A percentile compares a stretch with the other conserved stretches of the same genome.
Conservation (phyloP, 2,329 filamentous ascomycete species). For the Botrytis hyacinthi region DNA sequence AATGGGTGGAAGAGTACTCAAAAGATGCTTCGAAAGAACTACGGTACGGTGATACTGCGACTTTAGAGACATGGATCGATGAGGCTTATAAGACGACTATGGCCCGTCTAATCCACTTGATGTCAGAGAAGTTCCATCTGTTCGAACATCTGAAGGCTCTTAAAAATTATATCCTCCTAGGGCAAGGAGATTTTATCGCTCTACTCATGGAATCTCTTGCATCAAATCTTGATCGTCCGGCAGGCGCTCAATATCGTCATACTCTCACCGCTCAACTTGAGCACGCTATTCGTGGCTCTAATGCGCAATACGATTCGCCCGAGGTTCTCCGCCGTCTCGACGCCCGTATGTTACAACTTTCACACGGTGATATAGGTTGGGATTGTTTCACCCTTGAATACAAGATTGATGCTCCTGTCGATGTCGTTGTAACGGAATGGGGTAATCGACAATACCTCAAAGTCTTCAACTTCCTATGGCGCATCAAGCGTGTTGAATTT, state of each 20-base stretch:
- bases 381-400: constrained; percentile 99
- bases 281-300: constrained; percentile 94
- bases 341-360: constrained; percentile 96
- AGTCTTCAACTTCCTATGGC: constrained; percentile 98
- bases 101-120: constrained; percentile 87
- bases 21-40: constrained; percentile 90
- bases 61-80: constrained; percentile 88
- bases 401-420: constrained; percentile 93
- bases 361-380: constrained; percentile 96
- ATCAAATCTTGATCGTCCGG: constrained; percentile 87
- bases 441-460: constrained; percentile 96
- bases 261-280: constrained; percentile 97
- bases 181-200: constrained; percentile 95
- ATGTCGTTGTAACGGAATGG: constrained; percentile 96
- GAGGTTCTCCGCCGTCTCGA: constrained; percentile 91
- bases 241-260: constrained; percentile 95
- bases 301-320: constrained; percentile 90
- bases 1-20: constrained; percentile 94
- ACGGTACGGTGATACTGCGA: constrained; percentile 88
- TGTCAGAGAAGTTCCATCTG: constrained; percentile 92
- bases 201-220: constrained; percentile 95
- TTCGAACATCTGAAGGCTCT: constrained; percentile 89
- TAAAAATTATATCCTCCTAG: constrained; percentile 91
- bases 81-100: constrained; percentile 98
- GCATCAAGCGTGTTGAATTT: constrained; percentile 96